phyloP scores from a whole-genome alignment of 148 eudicot species.

The Silene uniflora region DNA sequence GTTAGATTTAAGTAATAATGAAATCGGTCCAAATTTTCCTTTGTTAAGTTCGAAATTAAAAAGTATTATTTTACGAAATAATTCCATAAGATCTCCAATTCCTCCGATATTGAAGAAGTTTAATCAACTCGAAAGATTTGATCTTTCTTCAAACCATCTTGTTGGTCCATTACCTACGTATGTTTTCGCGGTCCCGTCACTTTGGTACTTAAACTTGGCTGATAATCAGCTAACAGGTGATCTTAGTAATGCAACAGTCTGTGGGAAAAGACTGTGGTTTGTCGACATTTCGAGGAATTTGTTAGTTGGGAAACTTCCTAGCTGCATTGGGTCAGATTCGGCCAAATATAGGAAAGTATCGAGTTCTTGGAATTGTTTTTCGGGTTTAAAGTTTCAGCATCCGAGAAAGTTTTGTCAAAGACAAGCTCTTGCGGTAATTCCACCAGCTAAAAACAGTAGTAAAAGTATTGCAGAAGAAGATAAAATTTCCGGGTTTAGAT shows the following conservation, averaged over 20 bases:
- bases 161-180: slow-evolving; percentile 61
- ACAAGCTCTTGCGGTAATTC: slow-evolving; percentile 71
- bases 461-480: slow-evolving; percentile 15
- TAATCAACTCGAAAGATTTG: slow-evolving; percentile 47
- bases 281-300: slow-evolving; percentile 81
- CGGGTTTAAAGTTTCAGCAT: slow-evolving; percentile 53
- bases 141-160: slow-evolving; percentile 59
- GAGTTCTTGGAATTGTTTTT: slow-evolving; percentile 64
- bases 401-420: slow-evolving; percentile 47
- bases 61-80: slow-evolving; percentile 45
- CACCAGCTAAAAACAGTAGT: slow-evolving; percentile 29
- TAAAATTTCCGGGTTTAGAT: slow-evolving; percentile 32
- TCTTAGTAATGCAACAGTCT: slow-evolving; percentile 39
- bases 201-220: slow-evolving; percentile 62
- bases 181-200: slow-evolving; percentile 48
- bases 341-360: slow-evolving; percentile 40
- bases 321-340: slow-evolving; percentile 48
- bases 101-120: slow-evolving; percentile 39
- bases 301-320: slow-evolving; percentile 65
- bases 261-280: slow-evolving; percentile 45
- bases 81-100: slow-evolving; percentile 58
- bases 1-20: slow-evolving; percentile 62
- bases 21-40: slow-evolving; percentile 71
- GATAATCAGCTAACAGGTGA: slow-evolving; percentile 71
- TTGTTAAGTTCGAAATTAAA: slow-evolving; percentile 44